Percentiles rank a stretch among this genome's conserved stretches.
These are phyloP conservation scores for Cyberlindnera maritima DNA, from an alignment of 805 yeast species.

Conservation along the genomic window DNA sequence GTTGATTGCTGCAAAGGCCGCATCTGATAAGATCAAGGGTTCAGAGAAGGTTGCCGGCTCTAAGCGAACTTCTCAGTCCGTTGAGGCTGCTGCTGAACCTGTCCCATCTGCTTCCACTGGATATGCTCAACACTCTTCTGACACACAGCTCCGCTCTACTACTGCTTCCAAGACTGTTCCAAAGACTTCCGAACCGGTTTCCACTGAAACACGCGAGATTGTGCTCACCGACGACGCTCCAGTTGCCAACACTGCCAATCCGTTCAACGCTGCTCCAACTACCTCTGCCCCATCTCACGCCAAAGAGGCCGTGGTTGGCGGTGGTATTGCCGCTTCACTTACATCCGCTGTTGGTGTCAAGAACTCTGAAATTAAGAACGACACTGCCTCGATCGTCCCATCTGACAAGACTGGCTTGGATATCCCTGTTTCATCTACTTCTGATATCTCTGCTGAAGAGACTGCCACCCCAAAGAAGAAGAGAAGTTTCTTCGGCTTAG, in stretches of 20 bases:
- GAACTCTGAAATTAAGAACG: not conserved
- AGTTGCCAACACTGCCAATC: not conserved
- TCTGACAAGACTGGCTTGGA: conserved; percentile 7
- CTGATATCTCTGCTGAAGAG: conserved; percentile 2
- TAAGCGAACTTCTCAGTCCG: not conserved
- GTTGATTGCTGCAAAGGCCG: conserved; percentile 10
- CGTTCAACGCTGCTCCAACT: conserved; percentile 1
- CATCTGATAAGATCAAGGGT: not conserved
- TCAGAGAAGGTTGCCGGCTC: conserved; percentile 1
- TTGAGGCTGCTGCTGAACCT: not conserved
- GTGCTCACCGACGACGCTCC: conserved; percentile 1
- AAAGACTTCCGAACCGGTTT: conserved; percentile 3
- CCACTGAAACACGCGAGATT: not conserved
- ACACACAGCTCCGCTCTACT: conserved; percentile 13
- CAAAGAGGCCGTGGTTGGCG: not conserved
- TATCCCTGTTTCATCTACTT: conserved; percentile 10
- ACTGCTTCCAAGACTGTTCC: conserved; percentile 24
- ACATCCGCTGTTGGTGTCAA: conserved; percentile 9
- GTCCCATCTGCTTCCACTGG: conserved; percentile 12
- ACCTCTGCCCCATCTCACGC: not conserved
- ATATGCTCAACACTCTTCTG: conserved; percentile 10
- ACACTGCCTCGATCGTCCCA: conserved; percentile 4
- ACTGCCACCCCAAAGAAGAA: conserved; percentile 10
- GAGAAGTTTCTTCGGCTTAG: conserved; percentile 11
- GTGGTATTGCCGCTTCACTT: conserved; percentile 11